These are phyloP conservation scores for Beta macrorhiza DNA, from an alignment of 179 eudicot genomes.

Conservation along the genomic window DNA sequence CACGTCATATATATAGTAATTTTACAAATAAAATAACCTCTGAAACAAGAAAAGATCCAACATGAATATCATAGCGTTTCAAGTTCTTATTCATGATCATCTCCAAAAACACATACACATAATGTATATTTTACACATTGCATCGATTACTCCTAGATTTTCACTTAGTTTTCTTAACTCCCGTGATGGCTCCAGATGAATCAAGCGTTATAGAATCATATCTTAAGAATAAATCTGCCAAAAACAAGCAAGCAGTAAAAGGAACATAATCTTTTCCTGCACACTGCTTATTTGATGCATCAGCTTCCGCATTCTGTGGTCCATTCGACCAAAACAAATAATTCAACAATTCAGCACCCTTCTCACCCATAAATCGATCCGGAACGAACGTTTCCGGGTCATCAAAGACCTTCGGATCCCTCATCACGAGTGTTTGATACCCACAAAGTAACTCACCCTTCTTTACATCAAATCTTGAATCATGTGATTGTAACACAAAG, in stretches of 20 bases:
- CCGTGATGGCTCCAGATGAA: conserved; percentile 46
- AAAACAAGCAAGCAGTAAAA: conserved; percentile 57
- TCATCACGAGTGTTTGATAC: conserved; percentile 72
- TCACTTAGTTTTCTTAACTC: conserved; percentile 37
- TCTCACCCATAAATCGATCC: conserved; percentile 57
- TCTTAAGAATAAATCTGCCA: conserved; percentile 65
- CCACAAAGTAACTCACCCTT: conserved; percentile 93
- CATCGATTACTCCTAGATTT: neutral
- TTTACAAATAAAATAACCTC: too few species aligned
- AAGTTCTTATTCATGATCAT: neutral
- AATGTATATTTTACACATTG: too few species aligned
- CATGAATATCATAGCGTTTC: neutral
- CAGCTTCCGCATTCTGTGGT: conserved; percentile 64
- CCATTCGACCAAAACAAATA: conserved; percentile 91
- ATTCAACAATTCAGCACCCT: conserved; percentile 51
- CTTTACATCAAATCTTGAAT: conserved; percentile 58
- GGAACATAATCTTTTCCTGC: conserved; percentile 65
- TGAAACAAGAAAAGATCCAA: too few species aligned
- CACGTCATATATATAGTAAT: too few species aligned
- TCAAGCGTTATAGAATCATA: conserved; percentile 54
- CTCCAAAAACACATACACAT: neutral
- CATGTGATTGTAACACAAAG: conserved; percentile 57
- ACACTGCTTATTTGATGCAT: conserved; percentile 72
- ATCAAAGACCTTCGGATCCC: conserved; percentile 65
- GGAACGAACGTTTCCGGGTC: conserved; percentile 59